Evolutionary conservation across 2,329 filamentous ascomycete species (phyloP), one percentile per base, ranked within the genome.

Genomic region (Rhytidhysteron rufulum): DNA sequence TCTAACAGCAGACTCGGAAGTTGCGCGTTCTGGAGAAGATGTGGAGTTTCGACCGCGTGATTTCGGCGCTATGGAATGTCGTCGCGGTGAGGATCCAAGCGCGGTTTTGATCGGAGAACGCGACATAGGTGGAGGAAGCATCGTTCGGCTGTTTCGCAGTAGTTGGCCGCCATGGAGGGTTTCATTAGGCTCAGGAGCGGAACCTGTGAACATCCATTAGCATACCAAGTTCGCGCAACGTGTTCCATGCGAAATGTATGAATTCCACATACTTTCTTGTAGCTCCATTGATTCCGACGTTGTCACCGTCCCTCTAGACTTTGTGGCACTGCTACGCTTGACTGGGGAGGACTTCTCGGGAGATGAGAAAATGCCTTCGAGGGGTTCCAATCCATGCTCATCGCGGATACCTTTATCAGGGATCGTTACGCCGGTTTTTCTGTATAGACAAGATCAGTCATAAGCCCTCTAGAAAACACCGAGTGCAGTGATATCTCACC

Each of bases 291-390:
- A 73, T 54, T 76, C 75, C 21, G 78, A 79, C 15, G 72, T 72
- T 18, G 69, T 69, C 30, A 74, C 66, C 11, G 72, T 75, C 1
- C 47, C 57, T 32, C 47, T 46, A 24, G 69, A 62, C 46, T 70
- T 67, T 32, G 53, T 54, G 42, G 42, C 43, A 17, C 37, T 25
- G 16, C 42, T 50, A 37, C 47, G 50, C 50, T 53, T 62, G 40
- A 45, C 50, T 1, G 73, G 70, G n/a, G 74, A 76, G 39, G 65
- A 69, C 55, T 83, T 86, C 50, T 80, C 78, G 11, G 90, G 89
- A 16, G 90, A 95, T 7, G 90, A 96, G 66, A 95, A 95, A 50
- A 97, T 80, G 51, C 81, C 80, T 25, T 91, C 86, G 43, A 95
- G 78, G 25, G 87, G 85, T 62, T 96, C 88, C 72, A 98, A 82